Percentiles rank a stretch among this genome's conserved stretches.
phyloP scores from a whole-genome alignment of 2,329 filamentous ascomycete genomes.

The Delphinella strobiligena region DNA sequence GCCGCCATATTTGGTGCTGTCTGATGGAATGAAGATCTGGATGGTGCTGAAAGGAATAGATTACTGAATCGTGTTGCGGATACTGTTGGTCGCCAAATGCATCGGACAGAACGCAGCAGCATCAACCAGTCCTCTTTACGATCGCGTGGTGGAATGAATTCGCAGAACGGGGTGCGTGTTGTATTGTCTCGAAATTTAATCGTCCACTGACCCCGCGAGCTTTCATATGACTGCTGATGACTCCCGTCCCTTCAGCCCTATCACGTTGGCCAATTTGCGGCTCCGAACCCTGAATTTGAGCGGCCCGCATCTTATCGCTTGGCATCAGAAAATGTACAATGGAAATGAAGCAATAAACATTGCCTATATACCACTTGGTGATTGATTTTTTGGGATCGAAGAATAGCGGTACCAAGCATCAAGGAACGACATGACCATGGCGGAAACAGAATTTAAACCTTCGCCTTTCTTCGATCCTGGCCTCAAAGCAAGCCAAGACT shows the following conservation, averaged over 20 bases:
- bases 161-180: not conserved
- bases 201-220: not conserved
- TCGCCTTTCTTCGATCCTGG: conserved; percentile 76
- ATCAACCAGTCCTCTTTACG: not conserved
- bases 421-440: not conserved
- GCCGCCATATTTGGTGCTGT: conserved; percentile 10
- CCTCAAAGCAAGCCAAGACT: conserved; percentile 46
- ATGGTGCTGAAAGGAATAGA: conserved; percentile 5
- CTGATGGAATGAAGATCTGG: conserved; percentile 9
- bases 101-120: not conserved
- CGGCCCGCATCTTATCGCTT: not conserved
- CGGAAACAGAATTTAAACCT: conserved; percentile 8
- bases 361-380: too few species aligned
- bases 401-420: not conserved
- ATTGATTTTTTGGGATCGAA: too few species aligned
- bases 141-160: too few species aligned
- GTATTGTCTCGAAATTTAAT: not conserved
- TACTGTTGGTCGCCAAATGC: not conserved
- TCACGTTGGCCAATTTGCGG: too few species aligned
- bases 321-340: not conserved
- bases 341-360: too few species aligned
- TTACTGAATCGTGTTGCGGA: not conserved
- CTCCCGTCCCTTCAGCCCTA: too few species aligned
- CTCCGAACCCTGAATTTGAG: too few species aligned
- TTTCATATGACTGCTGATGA: not conserved